These are phyloP conservation scores for Malus hybrid DNA, from an alignment of 331 rosid species.

Conservation along the genomic window DNA sequence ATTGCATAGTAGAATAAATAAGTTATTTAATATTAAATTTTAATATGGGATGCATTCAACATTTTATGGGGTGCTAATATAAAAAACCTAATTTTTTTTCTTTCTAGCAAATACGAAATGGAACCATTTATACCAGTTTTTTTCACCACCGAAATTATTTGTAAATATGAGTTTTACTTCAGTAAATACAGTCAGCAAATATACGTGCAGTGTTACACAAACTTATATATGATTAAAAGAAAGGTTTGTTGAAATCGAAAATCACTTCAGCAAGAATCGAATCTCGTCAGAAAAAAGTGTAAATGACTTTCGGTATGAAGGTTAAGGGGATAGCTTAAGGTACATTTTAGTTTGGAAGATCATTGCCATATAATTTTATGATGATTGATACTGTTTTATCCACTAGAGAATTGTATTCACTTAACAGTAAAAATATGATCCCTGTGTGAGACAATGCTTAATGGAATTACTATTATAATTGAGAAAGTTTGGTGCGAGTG, in stretches of 20 bases:
- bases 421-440: not conserved
- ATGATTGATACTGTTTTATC: not conserved
- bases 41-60: no score
- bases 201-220: not conserved
- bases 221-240: no score
- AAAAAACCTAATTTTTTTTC: no score
- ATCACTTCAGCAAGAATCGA: not conserved
- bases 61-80: no score
- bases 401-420: not conserved
- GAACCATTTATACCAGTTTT: not conserved
- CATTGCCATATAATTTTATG: not conserved
- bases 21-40: no score
- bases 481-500: not conserved
- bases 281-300: not conserved
- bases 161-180: not conserved
- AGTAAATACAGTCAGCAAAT: no score
- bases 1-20: no score
- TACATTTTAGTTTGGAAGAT: not conserved
- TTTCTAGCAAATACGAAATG: not conserved
- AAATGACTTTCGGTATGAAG: conserved; percentile 3
- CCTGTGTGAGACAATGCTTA: not conserved
- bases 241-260: not conserved
- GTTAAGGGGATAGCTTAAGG: not conserved
- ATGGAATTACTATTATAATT: not conserved
- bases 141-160: not conserved